Percentiles rank a stretch among this genome's conserved stretches.
Conservation (phyloP, 768 basidiomycete genomes). For the Bullera alba region DNA sequence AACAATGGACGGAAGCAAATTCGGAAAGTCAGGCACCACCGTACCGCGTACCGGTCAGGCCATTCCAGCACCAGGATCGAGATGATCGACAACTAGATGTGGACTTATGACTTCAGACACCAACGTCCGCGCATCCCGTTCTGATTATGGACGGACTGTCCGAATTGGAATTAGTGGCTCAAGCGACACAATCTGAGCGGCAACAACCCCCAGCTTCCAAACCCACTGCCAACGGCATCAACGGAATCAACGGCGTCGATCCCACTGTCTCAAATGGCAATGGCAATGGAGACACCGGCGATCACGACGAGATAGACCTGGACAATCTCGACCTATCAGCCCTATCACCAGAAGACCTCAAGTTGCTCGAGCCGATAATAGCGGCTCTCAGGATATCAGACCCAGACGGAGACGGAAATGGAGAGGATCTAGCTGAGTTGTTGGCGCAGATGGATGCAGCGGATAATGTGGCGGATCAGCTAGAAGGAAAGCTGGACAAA, state of each 20-base stretch:
- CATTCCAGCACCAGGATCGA: no score
- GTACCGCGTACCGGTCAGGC: no score
- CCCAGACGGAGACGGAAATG: not conserved
- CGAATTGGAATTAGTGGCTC: slow-evolving; percentile 40
- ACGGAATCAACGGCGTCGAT: not conserved
- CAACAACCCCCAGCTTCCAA: not conserved
- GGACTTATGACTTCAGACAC: no score
- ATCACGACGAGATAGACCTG: not conserved
- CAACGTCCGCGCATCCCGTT: no score
- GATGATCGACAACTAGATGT: no score
- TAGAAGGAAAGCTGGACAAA: slow-evolving; percentile 38
- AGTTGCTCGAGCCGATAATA: slow-evolving; percentile 21
- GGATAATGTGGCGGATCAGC: slow-evolving; percentile 39
- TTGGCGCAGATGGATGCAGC: slow-evolving; percentile 38
- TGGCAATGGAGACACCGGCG: not conserved
- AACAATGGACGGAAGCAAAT: no score
- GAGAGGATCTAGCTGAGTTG: slow-evolving; percentile 22
- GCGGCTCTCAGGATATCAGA: slow-evolving; percentile 8
- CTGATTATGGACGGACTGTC: slow-evolving; percentile 18
- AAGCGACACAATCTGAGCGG: slow-evolving; percentile 16
- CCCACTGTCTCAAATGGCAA: not conserved
- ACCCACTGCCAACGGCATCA: not conserved
- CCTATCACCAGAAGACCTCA: slow-evolving; percentile 19
- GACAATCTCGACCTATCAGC: slow-evolving; percentile 13
- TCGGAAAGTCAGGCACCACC: no score